Evolutionary conservation across 192 early-diverging fungal genomes (phyloP).

Genomic region (Dissophora ornata): DNA sequence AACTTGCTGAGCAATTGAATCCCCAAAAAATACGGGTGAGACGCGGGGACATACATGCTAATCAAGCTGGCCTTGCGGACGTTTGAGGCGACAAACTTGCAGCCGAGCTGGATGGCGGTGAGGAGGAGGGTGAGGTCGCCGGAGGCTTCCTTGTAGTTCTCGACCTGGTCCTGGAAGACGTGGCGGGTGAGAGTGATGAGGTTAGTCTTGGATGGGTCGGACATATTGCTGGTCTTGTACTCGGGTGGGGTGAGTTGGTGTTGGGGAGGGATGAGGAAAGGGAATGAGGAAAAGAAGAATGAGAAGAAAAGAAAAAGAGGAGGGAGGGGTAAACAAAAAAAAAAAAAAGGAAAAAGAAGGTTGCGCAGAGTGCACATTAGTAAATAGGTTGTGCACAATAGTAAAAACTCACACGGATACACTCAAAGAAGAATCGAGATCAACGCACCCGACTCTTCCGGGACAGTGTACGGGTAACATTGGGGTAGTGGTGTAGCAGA

Average conservation of each 20-base stretch:
- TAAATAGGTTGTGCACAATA: neutral
- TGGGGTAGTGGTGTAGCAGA: no score
- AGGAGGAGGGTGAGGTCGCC: slow-evolving; percentile 96
- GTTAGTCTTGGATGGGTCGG: slow-evolving; percentile 72
- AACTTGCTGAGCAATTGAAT: no score
- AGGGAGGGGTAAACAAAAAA: slow-evolving; percentile 1
- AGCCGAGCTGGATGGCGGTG: slow-evolving; percentile 89
- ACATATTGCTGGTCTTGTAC: slow-evolving; percentile 18
- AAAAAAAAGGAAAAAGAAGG: slow-evolving; percentile 4
- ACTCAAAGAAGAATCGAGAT: slow-evolving; percentile 14
- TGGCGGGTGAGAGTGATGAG: slow-evolving; percentile 94
- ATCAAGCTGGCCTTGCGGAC: slow-evolving; percentile 96
- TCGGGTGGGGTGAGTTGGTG: neutral
- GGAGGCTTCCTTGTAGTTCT: slow-evolving; percentile 80
- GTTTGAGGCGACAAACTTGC: slow-evolving; percentile 97
- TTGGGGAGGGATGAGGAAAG: neutral
- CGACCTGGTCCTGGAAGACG: slow-evolving; percentile 92
- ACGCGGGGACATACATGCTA: slow-evolving; percentile 76
- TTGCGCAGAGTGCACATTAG: neutral
- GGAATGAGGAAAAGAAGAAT: slow-evolving; percentile 8
- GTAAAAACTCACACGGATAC: slow-evolving; percentile 43
- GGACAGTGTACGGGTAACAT: neutral
- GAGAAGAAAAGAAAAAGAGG: slow-evolving; percentile 2
- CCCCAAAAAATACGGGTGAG: neutral
- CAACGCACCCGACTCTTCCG: neutral